A percentile compares a stretch with the other conserved stretches of the same genome.
Conservation (phyloP, 306 rosid species). For the Parietaria judaica region DNA sequence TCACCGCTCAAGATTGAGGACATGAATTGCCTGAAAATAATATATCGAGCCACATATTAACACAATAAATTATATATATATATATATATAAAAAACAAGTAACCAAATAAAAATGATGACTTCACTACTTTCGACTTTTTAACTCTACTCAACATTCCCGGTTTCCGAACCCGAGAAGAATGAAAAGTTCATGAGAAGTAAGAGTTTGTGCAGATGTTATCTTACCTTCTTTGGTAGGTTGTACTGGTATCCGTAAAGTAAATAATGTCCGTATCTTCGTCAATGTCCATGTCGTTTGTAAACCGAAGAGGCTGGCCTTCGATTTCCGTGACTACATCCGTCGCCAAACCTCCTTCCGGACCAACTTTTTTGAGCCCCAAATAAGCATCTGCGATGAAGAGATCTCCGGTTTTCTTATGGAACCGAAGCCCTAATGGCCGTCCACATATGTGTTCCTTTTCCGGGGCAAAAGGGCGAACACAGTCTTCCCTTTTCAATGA, state of each 20-base stretch:
- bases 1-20: constrained; percentile 51
- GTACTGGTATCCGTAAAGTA: constrained; percentile 81
- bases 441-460: constrained; percentile 85
- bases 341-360: constrained; percentile 73
- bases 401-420: constrained; percentile 67
- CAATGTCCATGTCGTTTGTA: constrained; percentile 81
- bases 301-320: constrained; percentile 66
- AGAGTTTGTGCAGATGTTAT: neutral
- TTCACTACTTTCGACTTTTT: neutral
- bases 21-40: constrained; percentile 67
- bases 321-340: constrained; percentile 49
- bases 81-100: neutral
- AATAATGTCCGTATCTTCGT: constrained; percentile 52
- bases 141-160: neutral
- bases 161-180: neutral
- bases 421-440: constrained; percentile 78
- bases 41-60: neutral
- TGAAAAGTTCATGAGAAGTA: neutral
- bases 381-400: constrained; percentile 87
- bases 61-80: neutral
- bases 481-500: constrained; percentile 46
- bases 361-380: constrained; percentile 82
- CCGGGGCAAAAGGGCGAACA: constrained; percentile 63
- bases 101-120: neutral
- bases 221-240: constrained; percentile 64